Conservation (phyloP, 2,329 filamentous ascomycete species). For the Ophioceras dolichostomum region DNA sequence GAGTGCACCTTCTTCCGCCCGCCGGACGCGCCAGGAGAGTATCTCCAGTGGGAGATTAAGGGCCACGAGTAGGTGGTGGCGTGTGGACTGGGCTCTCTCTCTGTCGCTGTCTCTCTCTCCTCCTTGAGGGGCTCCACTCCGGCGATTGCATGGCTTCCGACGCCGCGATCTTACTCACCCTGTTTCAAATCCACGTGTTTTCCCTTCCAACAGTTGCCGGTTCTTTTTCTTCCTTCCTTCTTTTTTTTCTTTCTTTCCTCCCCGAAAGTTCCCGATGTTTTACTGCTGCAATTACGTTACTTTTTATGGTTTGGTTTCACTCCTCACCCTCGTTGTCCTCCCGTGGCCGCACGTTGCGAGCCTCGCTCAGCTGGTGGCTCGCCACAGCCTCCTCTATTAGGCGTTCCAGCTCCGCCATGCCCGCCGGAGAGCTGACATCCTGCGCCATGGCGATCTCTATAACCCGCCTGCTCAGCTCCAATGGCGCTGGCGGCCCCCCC, state of each 20-base stretch:
- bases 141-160: too few species aligned
- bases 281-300: too few species aligned
- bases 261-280: conserved; percentile 7
- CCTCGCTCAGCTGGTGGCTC: conserved; percentile 50
- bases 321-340: too few species aligned
- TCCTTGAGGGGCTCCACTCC: too few species aligned
- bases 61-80: conserved; percentile 31
- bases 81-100: too few species aligned
- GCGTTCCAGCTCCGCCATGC: conserved; percentile 65
- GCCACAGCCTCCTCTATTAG: conserved; percentile 71
- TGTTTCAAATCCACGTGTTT: neutral
- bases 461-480: conserved; percentile 74
- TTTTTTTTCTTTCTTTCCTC: neutral
- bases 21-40: conserved; percentile 35
- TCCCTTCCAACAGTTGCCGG: neutral
- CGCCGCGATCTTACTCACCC: too few species aligned
- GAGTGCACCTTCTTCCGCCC: conserved; percentile 44
- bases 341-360: conserved; percentile 52
- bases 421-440: conserved; percentile 71
- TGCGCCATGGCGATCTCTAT: conserved; percentile 75
- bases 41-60: conserved; percentile 48
- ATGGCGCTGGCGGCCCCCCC: conserved; percentile 54
- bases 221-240: too few species aligned
- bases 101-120: too few species aligned
- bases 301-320: too few species aligned